phyloP scores from a whole-genome alignment of 768 basidiomycete species.

The Kwoniella dendrophila region DNA sequence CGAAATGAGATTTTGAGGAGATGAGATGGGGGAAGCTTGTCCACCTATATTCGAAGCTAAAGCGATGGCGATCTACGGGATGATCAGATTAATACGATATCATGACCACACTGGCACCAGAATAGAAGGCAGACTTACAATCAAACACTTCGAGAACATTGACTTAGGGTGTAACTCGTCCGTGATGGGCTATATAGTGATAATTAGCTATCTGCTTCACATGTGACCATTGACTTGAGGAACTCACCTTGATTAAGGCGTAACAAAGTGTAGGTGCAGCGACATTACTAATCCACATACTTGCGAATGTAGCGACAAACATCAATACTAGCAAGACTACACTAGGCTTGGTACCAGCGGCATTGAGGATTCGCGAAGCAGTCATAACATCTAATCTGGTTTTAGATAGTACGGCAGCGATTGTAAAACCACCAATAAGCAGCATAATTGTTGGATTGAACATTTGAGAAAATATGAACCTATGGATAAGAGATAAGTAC shows the following conservation, averaged over 20 bases:
- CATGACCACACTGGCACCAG: neutral
- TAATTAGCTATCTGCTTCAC: neutral
- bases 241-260: slow-evolving; percentile 81
- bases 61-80: slow-evolving; percentile 81
- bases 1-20: slow-evolving; percentile 95
- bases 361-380: slow-evolving; percentile 83
- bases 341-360: slow-evolving; percentile 85
- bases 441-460: slow-evolving; percentile 99
- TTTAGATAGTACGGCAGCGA: slow-evolving; percentile 92
- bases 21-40: slow-evolving; percentile 95
- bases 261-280: slow-evolving; percentile 97
- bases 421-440: slow-evolving; percentile 95
- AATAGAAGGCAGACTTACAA: slow-evolving; percentile 64
- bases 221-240: neutral
- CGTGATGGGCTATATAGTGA: slow-evolving; percentile 73
- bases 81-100: neutral
- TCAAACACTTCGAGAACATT: slow-evolving; percentile 83
- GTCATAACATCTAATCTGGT: slow-evolving; percentile 87
- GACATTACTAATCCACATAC: slow-evolving; percentile 99
- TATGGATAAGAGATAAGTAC: slow-evolving; percentile 53
- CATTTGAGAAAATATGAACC: slow-evolving; percentile 91
- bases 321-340: slow-evolving; percentile 90
- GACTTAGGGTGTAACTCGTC: slow-evolving; percentile 85
- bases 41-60: slow-evolving; percentile 98
- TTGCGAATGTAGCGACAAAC: slow-evolving; percentile 94